A percentile compares a stretch with the other conserved stretches of the same genome.
Evolutionary conservation across 108 stramenopile genomes (phyloP).

Genomic region (Cyclotella baltica): DNA sequence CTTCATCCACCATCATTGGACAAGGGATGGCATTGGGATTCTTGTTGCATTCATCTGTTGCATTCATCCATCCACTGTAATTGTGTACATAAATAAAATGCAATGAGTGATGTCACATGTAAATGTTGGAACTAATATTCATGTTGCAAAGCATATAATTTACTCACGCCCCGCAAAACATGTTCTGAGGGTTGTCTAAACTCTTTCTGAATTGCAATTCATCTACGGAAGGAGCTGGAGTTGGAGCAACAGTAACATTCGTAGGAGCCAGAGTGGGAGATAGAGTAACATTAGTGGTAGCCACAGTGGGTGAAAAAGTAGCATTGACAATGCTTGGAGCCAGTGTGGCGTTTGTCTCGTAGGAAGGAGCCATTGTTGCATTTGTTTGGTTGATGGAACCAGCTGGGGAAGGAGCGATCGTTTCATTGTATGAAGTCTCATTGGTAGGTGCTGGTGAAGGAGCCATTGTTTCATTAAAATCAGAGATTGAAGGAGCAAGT

Average conservation of each 20-base stretch:
- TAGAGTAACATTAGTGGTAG: too few species aligned
- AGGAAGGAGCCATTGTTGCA: slow-evolving; percentile 3
- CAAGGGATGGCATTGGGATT: slow-evolving; percentile 33
- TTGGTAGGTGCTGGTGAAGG: not conserved
- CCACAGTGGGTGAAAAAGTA: not conserved
- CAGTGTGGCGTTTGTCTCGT: slow-evolving; percentile 3
- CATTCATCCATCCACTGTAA: slow-evolving; percentile 31
- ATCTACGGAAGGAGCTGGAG: slow-evolving; percentile 1
- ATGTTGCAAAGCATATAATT: too few species aligned
- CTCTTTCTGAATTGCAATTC: not conserved
- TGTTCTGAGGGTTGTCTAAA: slow-evolving; percentile 7
- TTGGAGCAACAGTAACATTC: not conserved
- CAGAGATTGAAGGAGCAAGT: not conserved
- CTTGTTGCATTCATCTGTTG: slow-evolving; percentile 33
- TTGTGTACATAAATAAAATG: too few species aligned
- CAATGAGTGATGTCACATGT: too few species aligned
- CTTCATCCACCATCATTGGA: slow-evolving; percentile 1
- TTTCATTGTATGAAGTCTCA: not conserved
- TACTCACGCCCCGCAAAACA: slow-evolving; percentile 18
- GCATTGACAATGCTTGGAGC: slow-evolving; percentile 4
- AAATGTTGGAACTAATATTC: too few species aligned
- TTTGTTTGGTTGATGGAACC: not conserved
- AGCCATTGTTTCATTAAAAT: not conserved
- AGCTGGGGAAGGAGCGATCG: not conserved
- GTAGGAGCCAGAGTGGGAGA: too few species aligned